Conservation (phyloP, 2,329 filamentous ascomycete genomes). For the Alternaria sp. region DNA sequence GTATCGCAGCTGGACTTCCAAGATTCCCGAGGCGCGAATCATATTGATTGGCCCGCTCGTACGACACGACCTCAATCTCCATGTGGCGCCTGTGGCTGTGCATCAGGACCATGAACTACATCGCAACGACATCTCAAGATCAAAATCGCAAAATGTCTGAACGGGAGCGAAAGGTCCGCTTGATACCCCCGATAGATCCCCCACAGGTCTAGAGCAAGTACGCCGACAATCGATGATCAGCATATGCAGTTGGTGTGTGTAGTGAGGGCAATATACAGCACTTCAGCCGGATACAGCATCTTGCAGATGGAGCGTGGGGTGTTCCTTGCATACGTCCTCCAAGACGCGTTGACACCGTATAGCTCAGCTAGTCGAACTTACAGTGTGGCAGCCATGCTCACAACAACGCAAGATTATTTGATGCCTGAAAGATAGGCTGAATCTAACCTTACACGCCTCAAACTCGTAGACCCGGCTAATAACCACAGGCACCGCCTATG, state of each 20-base stretch:
- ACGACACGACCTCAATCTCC: not conserved
- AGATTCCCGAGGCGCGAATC: not conserved
- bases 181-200: not conserved
- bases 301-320: not conserved
- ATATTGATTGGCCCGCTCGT: not conserved
- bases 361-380: not conserved
- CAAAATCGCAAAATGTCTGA: not conserved
- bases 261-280: not conserved
- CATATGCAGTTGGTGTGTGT: not conserved
- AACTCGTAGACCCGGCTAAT: conserved; percentile 5
- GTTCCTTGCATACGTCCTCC: not conserved
- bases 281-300: not conserved
- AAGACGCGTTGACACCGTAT: not conserved
- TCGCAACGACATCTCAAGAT: too few species aligned
- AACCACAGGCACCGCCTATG: not conserved
- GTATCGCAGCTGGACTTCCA: not conserved
- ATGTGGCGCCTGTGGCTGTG: not conserved
- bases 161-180: not conserved
- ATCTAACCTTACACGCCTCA: not conserved
- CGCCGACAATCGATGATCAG: not conserved
- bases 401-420: not conserved
- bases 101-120: not conserved
- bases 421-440: conserved; percentile 6
- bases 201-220: not conserved
- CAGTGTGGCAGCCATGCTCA: conserved; percentile 4